Conservation (phyloP, 495 filamentous ascomycete species). For the Hypomontagnella submonticulosa region DNA sequence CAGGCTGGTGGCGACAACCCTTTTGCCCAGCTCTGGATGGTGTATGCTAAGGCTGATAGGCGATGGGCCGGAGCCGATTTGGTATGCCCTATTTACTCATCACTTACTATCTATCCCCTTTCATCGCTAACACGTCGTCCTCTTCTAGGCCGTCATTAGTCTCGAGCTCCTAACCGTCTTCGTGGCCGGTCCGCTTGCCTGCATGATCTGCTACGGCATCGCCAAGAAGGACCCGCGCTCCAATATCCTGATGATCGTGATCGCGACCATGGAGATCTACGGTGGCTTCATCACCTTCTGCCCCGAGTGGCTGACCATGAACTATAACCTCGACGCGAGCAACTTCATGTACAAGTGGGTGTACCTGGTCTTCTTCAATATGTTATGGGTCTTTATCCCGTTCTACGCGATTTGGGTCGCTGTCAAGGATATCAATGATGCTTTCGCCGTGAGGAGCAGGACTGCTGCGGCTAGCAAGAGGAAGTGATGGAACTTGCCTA, state of each 20-base stretch:
- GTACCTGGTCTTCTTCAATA: constrained; percentile 92
- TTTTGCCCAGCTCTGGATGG: constrained; percentile 82
- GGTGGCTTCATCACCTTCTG: constrained; percentile 97
- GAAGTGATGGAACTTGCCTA: constrained; percentile 33
- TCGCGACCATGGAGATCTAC: constrained; percentile 95
- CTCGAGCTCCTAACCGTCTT: constrained; percentile 89
- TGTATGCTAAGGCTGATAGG: constrained; percentile 88
- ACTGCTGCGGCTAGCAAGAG: constrained; percentile 46
- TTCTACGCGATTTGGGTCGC: constrained; percentile 78
- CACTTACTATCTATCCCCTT: too few relatives aligned
- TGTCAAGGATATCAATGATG: constrained; percentile 66
- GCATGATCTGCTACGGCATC: constrained; percentile 76
- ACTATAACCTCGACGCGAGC: constrained; percentile 77
- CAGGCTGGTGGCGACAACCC: constrained; percentile 70
- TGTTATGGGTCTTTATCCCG: constrained; percentile 86
- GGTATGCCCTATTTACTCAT: constrained; percentile 45
- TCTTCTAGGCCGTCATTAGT: constrained; percentile 70
- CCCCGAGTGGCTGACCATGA: constrained; percentile 89
- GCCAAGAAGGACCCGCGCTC: constrained; percentile 66
- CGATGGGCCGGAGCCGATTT: constrained; percentile 86
- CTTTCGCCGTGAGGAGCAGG: constrained; percentile 58
- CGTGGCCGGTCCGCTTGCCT: constrained; percentile 76
- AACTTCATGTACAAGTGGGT: constrained; percentile 91
- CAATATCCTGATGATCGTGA: constrained; percentile 75
- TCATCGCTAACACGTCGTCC: constrained; percentile 18